A percentile compares a stretch with the other conserved stretches of the same genome.
Evolutionary conservation across 2,329 filamentous ascomycete species (phyloP).

Genomic region (Arthrobotrys conoides): DNA sequence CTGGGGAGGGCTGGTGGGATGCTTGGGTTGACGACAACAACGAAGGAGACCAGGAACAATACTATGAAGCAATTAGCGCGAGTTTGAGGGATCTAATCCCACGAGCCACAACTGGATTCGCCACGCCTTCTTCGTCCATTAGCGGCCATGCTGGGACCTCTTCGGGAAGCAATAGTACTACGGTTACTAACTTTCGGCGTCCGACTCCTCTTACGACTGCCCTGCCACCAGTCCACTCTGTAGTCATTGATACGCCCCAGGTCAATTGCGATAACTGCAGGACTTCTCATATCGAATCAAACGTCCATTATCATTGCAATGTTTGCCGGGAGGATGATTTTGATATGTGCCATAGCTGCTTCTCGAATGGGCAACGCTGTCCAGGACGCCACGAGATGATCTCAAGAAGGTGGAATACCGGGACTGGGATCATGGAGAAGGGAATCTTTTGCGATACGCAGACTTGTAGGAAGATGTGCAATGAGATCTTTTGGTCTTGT

Average conservation of each 20-base stretch:
- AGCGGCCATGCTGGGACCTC: conserved; percentile 40
- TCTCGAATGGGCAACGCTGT: conserved; percentile 3
- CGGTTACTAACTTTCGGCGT: conserved; percentile 12
- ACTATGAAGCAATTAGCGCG: conserved; percentile 48
- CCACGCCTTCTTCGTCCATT: conserved; percentile 31
- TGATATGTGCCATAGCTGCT: conserved; percentile 49
- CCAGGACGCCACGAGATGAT: conserved; percentile 43
- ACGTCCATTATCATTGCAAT: conserved; percentile 52
- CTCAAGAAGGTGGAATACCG: conserved; percentile 21
- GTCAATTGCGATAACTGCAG: conserved; percentile 51
- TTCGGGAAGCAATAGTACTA: conserved; percentile 27
- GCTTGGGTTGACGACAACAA: conserved; percentile 40
- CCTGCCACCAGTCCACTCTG: background rate
- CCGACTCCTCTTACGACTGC: conserved; percentile 3
- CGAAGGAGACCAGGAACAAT: conserved; percentile 48
- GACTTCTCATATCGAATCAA: conserved; percentile 31
- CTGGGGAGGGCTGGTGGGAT: conserved; percentile 57
- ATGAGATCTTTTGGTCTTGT: conserved; percentile 58
- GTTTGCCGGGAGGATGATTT: conserved; percentile 46
- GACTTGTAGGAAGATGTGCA: conserved; percentile 31
- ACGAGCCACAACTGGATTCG: conserved; percentile 37
- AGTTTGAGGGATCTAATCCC: conserved; percentile 49
- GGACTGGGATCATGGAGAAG: conserved; percentile 40
- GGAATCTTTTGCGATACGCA: conserved; percentile 60
- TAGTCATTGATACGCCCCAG: conserved; percentile 19